phyloP scores from a whole-genome alignment of 495 filamentous ascomycete genomes.

The Aspergillus steynii region DNA sequence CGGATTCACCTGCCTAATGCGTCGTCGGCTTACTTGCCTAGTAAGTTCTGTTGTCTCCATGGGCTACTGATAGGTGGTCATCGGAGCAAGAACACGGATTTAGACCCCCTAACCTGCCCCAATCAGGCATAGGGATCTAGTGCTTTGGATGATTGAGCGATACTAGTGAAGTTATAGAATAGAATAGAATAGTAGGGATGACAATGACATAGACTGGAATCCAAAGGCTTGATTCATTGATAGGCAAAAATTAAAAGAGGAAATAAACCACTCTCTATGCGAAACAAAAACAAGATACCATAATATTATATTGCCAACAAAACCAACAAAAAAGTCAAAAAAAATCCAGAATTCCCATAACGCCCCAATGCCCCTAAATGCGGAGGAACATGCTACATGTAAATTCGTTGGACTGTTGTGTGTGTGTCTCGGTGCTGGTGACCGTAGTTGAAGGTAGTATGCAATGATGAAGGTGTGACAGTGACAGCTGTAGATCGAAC shows the following conservation, averaged over 20 bases:
- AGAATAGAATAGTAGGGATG: no score
- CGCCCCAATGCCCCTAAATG: not conserved
- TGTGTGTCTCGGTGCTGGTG: not conserved
- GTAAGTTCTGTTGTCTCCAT: no score
- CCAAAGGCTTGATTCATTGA: no score
- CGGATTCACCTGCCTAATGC: no score
- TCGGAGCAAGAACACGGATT: no score
- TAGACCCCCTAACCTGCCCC: no score
- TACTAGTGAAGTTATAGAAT: no score
- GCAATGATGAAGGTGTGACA: constrained; percentile 5
- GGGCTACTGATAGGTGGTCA: no score
- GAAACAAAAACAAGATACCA: not conserved
- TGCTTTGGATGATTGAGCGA: no score
- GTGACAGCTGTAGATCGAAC: constrained; percentile 10
- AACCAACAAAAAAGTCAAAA: not conserved
- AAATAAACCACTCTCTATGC: not conserved
- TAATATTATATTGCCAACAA: not conserved
- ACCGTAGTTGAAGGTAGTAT: not conserved
- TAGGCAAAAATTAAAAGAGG: not conserved
- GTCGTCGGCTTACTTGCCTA: no score
- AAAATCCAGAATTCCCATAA: not conserved
- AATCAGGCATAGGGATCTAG: no score
- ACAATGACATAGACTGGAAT: no score
- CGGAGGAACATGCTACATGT: not conserved
- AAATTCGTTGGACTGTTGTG: not conserved